Conservation (phyloP, 2,329 filamentous ascomycete genomes). For the Fusarium odoratissimum region DNA sequence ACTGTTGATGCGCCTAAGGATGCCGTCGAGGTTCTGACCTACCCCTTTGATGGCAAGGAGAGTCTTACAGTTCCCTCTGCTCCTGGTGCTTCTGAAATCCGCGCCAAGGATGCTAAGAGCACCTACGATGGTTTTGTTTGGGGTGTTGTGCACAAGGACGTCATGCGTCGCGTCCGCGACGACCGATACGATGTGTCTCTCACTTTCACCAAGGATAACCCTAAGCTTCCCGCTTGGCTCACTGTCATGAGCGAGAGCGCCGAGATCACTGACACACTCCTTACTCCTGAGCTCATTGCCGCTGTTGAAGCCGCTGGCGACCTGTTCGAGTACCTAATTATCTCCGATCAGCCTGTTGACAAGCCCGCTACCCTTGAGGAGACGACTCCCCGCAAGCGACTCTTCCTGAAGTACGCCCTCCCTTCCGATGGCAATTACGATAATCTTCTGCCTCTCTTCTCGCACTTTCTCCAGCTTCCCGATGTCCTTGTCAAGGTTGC, state of each 20-base stretch:
- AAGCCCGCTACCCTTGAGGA: slow-evolving; percentile 89
- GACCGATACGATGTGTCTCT: slow-evolving; percentile 95
- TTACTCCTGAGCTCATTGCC: slow-evolving; percentile 88
- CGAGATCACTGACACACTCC: slow-evolving; percentile 87
- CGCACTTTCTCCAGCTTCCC: slow-evolving; percentile 84
- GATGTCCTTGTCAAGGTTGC: slow-evolving; percentile 81
- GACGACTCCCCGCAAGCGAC: slow-evolving; percentile 84
- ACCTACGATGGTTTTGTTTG: slow-evolving; percentile 92
- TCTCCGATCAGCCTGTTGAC: slow-evolving; percentile 89
- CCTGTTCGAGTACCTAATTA: slow-evolving; percentile 83
- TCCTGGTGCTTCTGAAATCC: slow-evolving; percentile 66
- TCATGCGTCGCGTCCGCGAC: slow-evolving; percentile 89
- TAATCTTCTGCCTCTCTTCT: slow-evolving; percentile 78
- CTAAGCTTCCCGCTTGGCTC: slow-evolving; percentile 88
- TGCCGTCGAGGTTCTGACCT: slow-evolving; percentile 79
- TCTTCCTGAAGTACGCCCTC: slow-evolving; percentile 81
- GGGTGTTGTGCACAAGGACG: slow-evolving; percentile 93
- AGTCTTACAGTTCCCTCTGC: slow-evolving; percentile 76
- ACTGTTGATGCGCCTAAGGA: slow-evolving; percentile 77
- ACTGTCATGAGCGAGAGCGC: slow-evolving; percentile 98
- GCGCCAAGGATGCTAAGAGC: slow-evolving; percentile 71
- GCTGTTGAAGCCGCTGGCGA: slow-evolving; percentile 84
- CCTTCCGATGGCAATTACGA: slow-evolving; percentile 72
- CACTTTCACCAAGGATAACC: slow-evolving; percentile 90
- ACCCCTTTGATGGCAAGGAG: slow-evolving; percentile 95